Conservation (phyloP, 495 filamentous ascomycete species). For the Aspergillus nanangensis region DNA sequence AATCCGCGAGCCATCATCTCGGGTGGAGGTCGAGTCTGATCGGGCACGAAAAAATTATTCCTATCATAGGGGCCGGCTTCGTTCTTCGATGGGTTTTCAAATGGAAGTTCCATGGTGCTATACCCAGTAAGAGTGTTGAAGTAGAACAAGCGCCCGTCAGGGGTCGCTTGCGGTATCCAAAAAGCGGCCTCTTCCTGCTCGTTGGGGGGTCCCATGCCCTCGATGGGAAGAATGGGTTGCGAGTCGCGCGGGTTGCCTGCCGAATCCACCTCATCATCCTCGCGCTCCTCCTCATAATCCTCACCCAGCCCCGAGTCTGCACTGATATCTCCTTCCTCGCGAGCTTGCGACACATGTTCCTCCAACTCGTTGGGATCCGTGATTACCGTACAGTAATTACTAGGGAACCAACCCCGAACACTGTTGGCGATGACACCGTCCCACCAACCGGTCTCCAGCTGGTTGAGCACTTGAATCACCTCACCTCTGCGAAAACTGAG, state of each 20-base stretch:
- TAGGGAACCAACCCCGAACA: conserved; percentile 95
- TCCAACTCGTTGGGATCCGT: conserved; percentile 62
- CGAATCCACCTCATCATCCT: conserved; percentile 63
- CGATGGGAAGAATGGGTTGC: conserved; percentile 59
- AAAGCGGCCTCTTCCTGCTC: conserved; percentile 88
- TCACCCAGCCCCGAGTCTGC: conserved; percentile 56
- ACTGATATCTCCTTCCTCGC: conserved; percentile 51
- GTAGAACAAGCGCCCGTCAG: conserved; percentile 91
- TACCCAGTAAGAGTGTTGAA: conserved; percentile 95
- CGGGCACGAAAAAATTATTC: conserved; percentile 80
- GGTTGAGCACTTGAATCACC: conserved; percentile 95
- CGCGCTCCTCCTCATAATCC: conserved; percentile 65
- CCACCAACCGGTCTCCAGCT: conserved; percentile 98
- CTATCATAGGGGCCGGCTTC: conserved; percentile 85
- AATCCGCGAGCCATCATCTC: conserved; percentile 88
- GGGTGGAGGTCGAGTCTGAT: conserved; percentile 86
- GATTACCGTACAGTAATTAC: conserved; percentile 93
- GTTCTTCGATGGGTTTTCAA: conserved; percentile 79
- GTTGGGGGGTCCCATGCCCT: conserved; percentile 54
- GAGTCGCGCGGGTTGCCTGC: conserved; percentile 53
- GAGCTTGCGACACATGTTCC: conserved; percentile 27
- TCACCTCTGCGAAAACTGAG: conserved; percentile 94
- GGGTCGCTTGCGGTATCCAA: conserved; percentile 97
- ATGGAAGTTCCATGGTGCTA: conserved; percentile 86
- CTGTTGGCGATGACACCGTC: conserved; percentile 83